phyloP scores from a whole-genome alignment of 208 protist genomes.

The Wallacemonas sp. region DNA sequence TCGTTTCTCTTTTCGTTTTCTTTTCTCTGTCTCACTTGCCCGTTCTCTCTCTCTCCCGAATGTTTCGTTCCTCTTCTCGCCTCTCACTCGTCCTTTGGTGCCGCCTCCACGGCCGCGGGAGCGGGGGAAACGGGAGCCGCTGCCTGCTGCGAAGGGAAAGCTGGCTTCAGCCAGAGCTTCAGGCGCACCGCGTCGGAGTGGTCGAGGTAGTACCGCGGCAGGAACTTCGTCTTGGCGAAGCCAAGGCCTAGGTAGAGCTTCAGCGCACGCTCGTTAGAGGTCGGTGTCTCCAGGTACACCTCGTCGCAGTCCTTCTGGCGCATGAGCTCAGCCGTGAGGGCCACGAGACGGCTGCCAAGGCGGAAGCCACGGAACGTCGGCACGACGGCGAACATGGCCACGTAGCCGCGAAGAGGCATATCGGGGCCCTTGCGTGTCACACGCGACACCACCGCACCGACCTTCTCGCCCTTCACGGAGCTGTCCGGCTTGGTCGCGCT shows the following conservation, averaged over 20 bases:
- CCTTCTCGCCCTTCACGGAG: slow-evolving; percentile 64
- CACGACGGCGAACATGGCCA: slow-evolving; percentile 98
- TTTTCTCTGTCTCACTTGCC: too few species aligned
- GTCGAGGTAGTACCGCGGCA: slow-evolving; percentile 93
- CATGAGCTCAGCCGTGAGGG: slow-evolving; percentile 93
- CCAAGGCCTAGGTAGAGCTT: slow-evolving; percentile 96
- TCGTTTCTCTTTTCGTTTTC: too few species aligned
- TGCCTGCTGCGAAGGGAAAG: slow-evolving; percentile 19
- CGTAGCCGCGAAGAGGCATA: slow-evolving; percentile 92
- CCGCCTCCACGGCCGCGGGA: not conserved
- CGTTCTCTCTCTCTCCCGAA: too few species aligned
- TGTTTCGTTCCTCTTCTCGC: too few species aligned
- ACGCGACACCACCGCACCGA: slow-evolving; percentile 92
- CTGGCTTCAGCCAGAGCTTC: slow-evolving; percentile 90
- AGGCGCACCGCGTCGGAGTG: slow-evolving; percentile 94
- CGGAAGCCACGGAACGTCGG: slow-evolving; percentile 87
- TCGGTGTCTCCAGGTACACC: slow-evolving; percentile 96
- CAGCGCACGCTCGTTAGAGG: slow-evolving; percentile 91
- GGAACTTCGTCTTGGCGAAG: slow-evolving; percentile 91
- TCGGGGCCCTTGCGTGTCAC: slow-evolving; percentile 69
- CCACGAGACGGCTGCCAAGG: slow-evolving; percentile 91
- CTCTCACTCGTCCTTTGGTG: not conserved
- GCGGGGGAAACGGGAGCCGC: not conserved
- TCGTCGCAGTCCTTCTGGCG: slow-evolving; percentile 86
- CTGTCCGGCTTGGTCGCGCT: slow-evolving; percentile 49